These are phyloP conservation scores for Ceratocystis alfenasii DNA, from an alignment of 2,329 filamentous ascomycete species.

Conservation along the genomic window DNA sequence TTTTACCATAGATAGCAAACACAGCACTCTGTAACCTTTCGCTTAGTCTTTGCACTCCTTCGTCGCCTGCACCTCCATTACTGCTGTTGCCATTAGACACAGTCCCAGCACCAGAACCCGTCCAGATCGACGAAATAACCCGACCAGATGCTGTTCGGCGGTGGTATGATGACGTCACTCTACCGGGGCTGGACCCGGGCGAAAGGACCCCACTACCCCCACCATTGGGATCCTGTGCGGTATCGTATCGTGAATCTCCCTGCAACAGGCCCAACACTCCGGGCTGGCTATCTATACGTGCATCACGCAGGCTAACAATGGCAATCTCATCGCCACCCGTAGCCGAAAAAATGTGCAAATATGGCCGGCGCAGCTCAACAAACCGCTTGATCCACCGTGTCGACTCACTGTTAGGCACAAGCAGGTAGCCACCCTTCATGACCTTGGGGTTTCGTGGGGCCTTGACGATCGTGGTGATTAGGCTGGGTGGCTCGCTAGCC, in stretches of 20 bases:
- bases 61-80: slow-evolving; percentile 25
- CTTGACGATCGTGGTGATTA: slow-evolving; percentile 64
- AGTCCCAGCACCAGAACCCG: slow-evolving; percentile 34
- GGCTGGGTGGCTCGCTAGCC: slow-evolving; percentile 44
- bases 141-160: slow-evolving; percentile 40
- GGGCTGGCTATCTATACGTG: slow-evolving; percentile 83
- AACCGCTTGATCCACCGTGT: slow-evolving; percentile 85
- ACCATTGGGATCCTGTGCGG: slow-evolving; percentile 24
- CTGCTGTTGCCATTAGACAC: slow-evolving; percentile 11
- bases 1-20: slow-evolving; percentile 86
- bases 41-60: slow-evolving; percentile 42
- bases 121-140: slow-evolving; percentile 45
- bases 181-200: not conserved
- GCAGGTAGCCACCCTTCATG: slow-evolving; percentile 75
- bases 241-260: slow-evolving; percentile 34
- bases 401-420: slow-evolving; percentile 70
- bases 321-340: slow-evolving; percentile 82
- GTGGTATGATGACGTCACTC: slow-evolving; percentile 32
- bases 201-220: not conserved
- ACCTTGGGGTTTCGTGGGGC: slow-evolving; percentile 70
- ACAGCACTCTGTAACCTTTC: slow-evolving; percentile 57
- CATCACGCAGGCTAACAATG: slow-evolving; percentile 77
- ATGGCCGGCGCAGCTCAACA: slow-evolving; percentile 81
- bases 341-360: slow-evolving; percentile 78
- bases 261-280: slow-evolving; percentile 70